Evolutionary conservation across 495 filamentous ascomycete species (phyloP), one percentile per base, ranked within the genome.

Genomic region (Apiosordaria backusii): DNA sequence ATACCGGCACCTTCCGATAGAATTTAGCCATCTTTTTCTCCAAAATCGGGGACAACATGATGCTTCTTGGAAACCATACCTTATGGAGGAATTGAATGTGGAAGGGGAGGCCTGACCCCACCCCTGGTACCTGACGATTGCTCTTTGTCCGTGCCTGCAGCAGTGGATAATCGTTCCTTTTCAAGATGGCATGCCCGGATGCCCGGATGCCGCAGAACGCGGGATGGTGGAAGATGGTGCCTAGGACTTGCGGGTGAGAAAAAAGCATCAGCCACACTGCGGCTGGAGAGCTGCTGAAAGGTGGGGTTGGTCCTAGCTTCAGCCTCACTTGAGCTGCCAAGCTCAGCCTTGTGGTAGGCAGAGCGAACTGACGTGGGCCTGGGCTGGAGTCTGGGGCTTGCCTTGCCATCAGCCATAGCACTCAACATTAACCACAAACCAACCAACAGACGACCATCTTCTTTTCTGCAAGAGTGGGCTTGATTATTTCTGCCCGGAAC

Each of bases 351-450:
- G 35, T 45, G 59, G 61, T 65, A 70, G 68, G 65, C 64, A 70
- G 68, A 65, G 64, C 68, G 61, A 63, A 67, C 68, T 70, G 68
- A 70, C 68, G 68, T 70, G 68, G 68, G 68, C 68, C n/a, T 61
- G 63, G 57, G 64, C 50, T 55, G 52, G 52, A 23, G 52, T 15
- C 52, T 55, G 26, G 55, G 24, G 6, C n/a, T 29, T 61, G 35
- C 3, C 25, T 55, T 26, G 50, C 23, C 62, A 24, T 40, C 21
- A 54, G 27, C 60, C 50, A 65, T 26, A 54, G 64, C 54, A 26
- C 62, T 21, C 58, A 4, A 60, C 16, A 29, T 54, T 23, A 40
- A 25, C 24, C 24, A 25, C 13, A 50, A 22, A 27, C 16, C 19
- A 15, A 23, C 4, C 0, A 23, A 60, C n/a, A 1, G 55, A 16